These are phyloP conservation scores for Coleophoma crateriformis DNA, from an alignment of 2,329 filamentous ascomycete genomes.

Conservation along the genomic window DNA sequence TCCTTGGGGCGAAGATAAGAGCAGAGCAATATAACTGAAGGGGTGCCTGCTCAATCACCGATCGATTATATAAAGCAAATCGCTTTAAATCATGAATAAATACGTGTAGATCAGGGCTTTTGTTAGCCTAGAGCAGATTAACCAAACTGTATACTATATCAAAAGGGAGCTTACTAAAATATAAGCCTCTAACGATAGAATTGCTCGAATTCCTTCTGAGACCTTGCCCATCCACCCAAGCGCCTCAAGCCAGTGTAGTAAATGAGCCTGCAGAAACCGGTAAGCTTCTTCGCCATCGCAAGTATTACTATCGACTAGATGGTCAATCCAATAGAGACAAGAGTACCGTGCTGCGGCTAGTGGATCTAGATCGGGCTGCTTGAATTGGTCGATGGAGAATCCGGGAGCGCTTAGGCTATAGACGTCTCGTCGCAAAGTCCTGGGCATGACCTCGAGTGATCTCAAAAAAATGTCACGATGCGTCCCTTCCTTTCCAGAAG, in stretches of 20 bases:
- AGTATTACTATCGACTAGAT: slow-evolving; percentile 26
- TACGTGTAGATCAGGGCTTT: neutral
- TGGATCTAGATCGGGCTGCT: slow-evolving; percentile 17
- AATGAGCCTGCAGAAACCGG: slow-evolving; percentile 24
- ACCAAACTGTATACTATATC: slow-evolving; percentile 4
- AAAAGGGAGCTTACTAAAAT: slow-evolving; percentile 5
- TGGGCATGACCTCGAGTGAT: too few relatives aligned
- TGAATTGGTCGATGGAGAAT: slow-evolving; percentile 15
- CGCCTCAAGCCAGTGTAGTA: slow-evolving; percentile 15
- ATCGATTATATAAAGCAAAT: slow-evolving; percentile 2
- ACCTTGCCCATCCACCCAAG: slow-evolving; percentile 23
- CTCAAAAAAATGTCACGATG: too few relatives aligned
- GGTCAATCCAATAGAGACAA: slow-evolving; percentile 23
- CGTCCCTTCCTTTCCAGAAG: too few relatives aligned
- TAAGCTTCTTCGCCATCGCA: slow-evolving; percentile 16
- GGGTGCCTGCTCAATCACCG: slow-evolving; percentile 1
- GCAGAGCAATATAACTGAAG: slow-evolving; percentile 27
- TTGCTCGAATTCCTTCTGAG: slow-evolving; percentile 7
- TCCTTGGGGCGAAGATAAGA: slow-evolving; percentile 4
- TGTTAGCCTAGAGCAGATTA: neutral
- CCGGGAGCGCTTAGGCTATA: slow-evolving; percentile 24
- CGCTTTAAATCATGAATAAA: slow-evolving; percentile 3
- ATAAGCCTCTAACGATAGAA: slow-evolving; percentile 9
- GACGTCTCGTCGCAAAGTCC: slow-evolving; percentile 31
- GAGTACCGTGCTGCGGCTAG: slow-evolving; percentile 12